Evolutionary conservation across 2,329 filamentous ascomycete genomes (phyloP).

Genomic region (Nigrospora osmanthi): DNA sequence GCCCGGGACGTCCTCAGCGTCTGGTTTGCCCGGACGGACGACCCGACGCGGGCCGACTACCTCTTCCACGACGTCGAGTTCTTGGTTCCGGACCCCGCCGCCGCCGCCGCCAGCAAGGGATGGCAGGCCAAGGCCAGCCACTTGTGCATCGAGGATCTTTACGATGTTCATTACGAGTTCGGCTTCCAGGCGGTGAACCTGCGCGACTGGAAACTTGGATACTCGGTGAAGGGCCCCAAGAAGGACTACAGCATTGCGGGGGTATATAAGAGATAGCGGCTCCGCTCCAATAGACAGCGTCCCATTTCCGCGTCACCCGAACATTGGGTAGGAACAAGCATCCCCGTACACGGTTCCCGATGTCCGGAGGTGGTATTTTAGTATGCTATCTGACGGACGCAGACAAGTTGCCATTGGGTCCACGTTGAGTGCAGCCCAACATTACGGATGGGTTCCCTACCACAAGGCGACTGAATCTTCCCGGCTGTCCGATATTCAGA

Average conservation of each 20-base stretch:
- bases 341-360: no score
- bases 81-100: constrained; percentile 19
- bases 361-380: no score
- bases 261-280: constrained; percentile 33
- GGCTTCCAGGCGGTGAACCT: constrained; percentile 50
- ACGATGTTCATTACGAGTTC: constrained; percentile 64
- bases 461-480: no score
- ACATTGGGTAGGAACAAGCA: no score
- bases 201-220: constrained; percentile 50
- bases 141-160: constrained; percentile 64
- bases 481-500: no score
- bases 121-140: constrained; percentile 63
- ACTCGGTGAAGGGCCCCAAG: constrained; percentile 61
- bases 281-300: not conserved
- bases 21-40: constrained; percentile 65
- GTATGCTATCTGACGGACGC: no score
- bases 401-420: no score
- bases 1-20: constrained; percentile 52
- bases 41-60: constrained; percentile 57
- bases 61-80: constrained; percentile 71
- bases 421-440: no score
- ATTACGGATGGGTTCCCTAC: no score
- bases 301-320: no score
- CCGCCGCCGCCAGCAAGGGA: constrained; percentile 26
- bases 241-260: constrained; percentile 63